phyloP scores from a whole-genome alignment of 495 filamentous ascomycete genomes.

The Lasiosphaeris hirsuta region DNA sequence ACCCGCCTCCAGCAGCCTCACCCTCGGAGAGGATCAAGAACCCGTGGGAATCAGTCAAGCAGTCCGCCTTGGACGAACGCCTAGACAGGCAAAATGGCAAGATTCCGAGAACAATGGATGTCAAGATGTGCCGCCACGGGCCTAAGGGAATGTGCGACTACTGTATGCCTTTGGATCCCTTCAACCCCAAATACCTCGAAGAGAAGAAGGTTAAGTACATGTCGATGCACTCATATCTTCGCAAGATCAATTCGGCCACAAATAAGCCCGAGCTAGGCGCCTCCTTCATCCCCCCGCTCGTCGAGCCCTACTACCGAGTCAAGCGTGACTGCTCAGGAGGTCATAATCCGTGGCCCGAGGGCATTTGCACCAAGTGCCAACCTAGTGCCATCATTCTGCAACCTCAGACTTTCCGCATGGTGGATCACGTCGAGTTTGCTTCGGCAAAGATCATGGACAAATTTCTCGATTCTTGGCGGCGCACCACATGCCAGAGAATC shows the following conservation, averaged over 20 bases:
- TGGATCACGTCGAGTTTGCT: constrained; percentile 97
- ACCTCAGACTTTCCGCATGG: constrained; percentile 92
- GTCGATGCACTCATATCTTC: constrained; percentile 90
- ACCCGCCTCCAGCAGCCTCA: constrained; percentile 53
- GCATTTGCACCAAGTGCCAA: constrained; percentile 99
- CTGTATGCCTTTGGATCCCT: constrained; percentile 97
- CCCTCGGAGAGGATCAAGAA: constrained; percentile 69
- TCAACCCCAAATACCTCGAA: constrained; percentile 76
- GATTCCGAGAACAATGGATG: constrained; percentile 71
- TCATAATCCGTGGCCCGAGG: constrained; percentile 89
- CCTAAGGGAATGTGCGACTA: constrained; percentile 99
- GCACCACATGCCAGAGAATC: constrained; percentile 71
- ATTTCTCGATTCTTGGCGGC: constrained; percentile 87
- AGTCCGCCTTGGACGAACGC: constrained; percentile 79
- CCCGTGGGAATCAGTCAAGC: constrained; percentile 87
- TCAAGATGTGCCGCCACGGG: constrained; percentile 91
- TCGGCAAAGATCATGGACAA: constrained; percentile 76
- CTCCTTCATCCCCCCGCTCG: constrained; percentile 94
- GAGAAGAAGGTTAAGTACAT: constrained; percentile 99
- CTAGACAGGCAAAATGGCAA: constrained; percentile 92
- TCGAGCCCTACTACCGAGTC: constrained; percentile 90
- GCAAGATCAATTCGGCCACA: constrained; percentile 91
- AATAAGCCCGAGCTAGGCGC: constrained; percentile 89
- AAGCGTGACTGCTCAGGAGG: constrained; percentile 86
- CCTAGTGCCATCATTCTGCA: constrained; percentile 95